A percentile compares a stretch with the other conserved stretches of the same genome.
phyloP scores from a whole-genome alignment of 768 basidiomycete species.

The Panellus pusillus region DNA sequence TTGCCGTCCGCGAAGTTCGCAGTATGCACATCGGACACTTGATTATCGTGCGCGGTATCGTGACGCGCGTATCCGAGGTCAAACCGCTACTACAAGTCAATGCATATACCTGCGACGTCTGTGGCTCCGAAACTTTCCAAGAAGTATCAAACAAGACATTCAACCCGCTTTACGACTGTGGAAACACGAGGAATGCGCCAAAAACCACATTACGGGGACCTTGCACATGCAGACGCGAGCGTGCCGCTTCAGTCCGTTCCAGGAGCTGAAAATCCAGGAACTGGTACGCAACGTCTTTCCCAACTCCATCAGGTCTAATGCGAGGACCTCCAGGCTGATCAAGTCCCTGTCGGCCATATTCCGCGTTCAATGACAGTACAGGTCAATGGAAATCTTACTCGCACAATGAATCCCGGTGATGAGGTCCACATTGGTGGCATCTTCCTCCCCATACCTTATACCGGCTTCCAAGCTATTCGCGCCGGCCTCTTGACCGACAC shows the following conservation, averaged over 20 bases:
- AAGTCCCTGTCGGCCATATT: slow-evolving; percentile 99
- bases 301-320: slow-evolving; percentile 10
- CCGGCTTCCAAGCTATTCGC: slow-evolving; percentile 94
- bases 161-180: slow-evolving; percentile 84
- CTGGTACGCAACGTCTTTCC: slow-evolving; percentile 59
- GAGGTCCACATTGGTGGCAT: slow-evolving; percentile 94
- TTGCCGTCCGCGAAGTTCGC: slow-evolving; percentile 92
- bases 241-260: slow-evolving; percentile 95
- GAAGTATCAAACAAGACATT: slow-evolving; percentile 93
- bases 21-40: slow-evolving; percentile 85
- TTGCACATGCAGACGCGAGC: slow-evolving; percentile 99
- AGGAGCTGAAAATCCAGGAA: slow-evolving; percentile 98
- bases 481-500: slow-evolving; percentile 97
- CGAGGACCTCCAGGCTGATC: slow-evolving; percentile 68
- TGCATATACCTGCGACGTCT: slow-evolving; percentile 97
- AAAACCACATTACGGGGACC: slow-evolving; percentile 84
- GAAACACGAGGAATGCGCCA: slow-evolving; percentile 84
- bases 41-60: slow-evolving; percentile 96
- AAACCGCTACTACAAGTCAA: slow-evolving; percentile 96
- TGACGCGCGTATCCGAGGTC: slow-evolving; percentile 98
- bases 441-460: slow-evolving; percentile 97
- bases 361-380: slow-evolving; percentile 99
- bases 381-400: slow-evolving; percentile 85
- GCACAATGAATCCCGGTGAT: slow-evolving; percentile 93
- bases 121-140: slow-evolving; percentile 98